These are phyloP conservation scores for Conticribra weissflogii DNA, from an alignment of 108 stramenopile genomes.

Conservation along the genomic window DNA sequence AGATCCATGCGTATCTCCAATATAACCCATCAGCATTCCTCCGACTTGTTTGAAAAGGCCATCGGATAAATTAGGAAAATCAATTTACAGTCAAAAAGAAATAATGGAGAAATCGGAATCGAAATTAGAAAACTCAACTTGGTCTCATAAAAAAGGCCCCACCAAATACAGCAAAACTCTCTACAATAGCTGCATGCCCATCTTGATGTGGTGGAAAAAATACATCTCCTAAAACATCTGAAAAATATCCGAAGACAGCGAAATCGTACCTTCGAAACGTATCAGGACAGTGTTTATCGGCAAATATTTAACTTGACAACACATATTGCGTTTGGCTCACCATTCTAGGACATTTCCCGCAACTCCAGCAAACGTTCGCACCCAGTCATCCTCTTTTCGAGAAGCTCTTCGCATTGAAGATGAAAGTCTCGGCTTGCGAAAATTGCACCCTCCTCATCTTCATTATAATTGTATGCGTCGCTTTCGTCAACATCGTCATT, in stretches of 20 bases:
- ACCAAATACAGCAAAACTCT: conserved; percentile 58
- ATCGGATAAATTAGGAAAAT: background rate
- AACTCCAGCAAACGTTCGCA: conserved; percentile 32
- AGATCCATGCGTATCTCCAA: conserved; percentile 48
- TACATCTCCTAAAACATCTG: conserved; percentile 39
- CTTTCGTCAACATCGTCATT: no score
- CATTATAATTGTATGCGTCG: background rate
- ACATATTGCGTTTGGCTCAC: conserved; percentile 1
- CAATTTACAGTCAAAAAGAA: background rate
- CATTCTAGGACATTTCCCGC: conserved; percentile 54
- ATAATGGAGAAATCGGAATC: background rate
- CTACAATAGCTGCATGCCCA: conserved; percentile 35
- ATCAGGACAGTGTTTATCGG: no score
- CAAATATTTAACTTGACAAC: no score
- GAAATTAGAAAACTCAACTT: background rate
- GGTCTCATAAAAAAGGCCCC: conserved; percentile 55
- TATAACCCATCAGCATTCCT: conserved; percentile 42
- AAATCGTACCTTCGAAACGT: conserved; percentile 48
- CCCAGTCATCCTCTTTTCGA: background rate
- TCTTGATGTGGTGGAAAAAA: conserved; percentile 55
- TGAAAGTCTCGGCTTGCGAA: background rate
- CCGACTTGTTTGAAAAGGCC: conserved; percentile 7
- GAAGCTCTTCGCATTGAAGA: background rate
- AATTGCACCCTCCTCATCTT: background rate
- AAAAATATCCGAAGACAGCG: conserved; percentile 55